These are phyloP conservation scores for Colletotrichum limetticola DNA, from an alignment of 2,329 filamentous ascomycete species.

Conservation along the genomic window DNA sequence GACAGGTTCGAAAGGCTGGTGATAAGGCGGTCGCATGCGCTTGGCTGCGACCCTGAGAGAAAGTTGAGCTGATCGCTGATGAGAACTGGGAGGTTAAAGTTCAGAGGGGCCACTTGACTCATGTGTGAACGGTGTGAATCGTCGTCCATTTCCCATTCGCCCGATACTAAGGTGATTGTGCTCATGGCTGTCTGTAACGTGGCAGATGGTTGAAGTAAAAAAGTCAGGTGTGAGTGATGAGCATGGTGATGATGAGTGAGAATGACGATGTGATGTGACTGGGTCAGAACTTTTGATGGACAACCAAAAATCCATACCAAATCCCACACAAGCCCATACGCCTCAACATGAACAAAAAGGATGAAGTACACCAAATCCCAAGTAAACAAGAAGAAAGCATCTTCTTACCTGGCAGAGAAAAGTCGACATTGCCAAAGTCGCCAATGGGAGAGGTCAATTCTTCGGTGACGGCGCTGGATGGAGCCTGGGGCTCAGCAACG, in stretches of 20 bases:
- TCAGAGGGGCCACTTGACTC: constrained; percentile 25
- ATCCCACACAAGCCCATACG: not conserved
- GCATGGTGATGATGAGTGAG: not conserved
- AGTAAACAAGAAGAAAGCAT: constrained; percentile 34
- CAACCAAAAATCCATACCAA: not conserved
- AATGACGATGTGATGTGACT: not conserved
- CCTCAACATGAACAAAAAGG: not conserved
- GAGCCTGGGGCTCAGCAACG: constrained; percentile 40
- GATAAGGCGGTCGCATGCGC: constrained; percentile 28
- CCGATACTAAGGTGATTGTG: not conserved
- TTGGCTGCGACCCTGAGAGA: constrained; percentile 25
- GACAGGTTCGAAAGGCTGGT: constrained; percentile 17
- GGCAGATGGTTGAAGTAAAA: not conserved
- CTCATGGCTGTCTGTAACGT: not conserved
- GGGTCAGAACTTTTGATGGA: not conserved
- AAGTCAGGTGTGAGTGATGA: not conserved
- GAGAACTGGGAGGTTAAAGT: constrained; percentile 11
- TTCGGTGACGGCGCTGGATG: constrained; percentile 38
- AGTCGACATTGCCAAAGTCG: constrained; percentile 61
- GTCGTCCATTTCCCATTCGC: not conserved
- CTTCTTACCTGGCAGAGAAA: constrained; percentile 57
- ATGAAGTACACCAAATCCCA: constrained; percentile 1
- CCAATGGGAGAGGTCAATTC: constrained; percentile 51
- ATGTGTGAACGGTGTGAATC: constrained; percentile 9
- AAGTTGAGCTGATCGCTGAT: constrained; percentile 13